A percentile compares a stretch with the other conserved stretches of the same genome.
phyloP scores from a whole-genome alignment of 176 grass and related monocot genomes.

The Zoysia japonica region DNA sequence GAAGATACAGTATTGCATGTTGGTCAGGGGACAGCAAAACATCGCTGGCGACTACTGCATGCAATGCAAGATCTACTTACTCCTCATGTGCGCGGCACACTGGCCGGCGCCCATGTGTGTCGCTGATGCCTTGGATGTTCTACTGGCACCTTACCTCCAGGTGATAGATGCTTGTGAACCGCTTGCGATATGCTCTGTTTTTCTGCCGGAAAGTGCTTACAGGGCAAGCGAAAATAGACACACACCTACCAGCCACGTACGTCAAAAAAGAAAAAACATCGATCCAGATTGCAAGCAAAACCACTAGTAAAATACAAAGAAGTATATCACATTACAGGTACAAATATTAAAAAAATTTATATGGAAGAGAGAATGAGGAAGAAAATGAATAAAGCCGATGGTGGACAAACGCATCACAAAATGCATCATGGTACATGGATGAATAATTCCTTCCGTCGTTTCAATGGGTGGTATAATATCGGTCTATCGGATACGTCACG shows the following conservation, averaged over 20 bases:
- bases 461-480: too few relatives aligned
- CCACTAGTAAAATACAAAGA: background rate
- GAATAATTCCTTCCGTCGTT: too few relatives aligned
- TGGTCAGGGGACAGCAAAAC: constrained; percentile 23
- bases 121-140: constrained; percentile 2
- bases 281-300: constrained; percentile 24
- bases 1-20: background rate
- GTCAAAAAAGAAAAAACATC: background rate
- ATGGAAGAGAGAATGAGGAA: background rate
- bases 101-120: background rate
- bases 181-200: background rate
- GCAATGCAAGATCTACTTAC: constrained; percentile 12
- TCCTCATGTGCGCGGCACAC: background rate
- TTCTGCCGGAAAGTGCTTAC: constrained; percentile 2
- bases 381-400: constrained; percentile 55
- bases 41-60: background rate
- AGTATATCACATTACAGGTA: constrained; percentile 54
- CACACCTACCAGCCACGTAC: background rate
- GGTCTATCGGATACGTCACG: background rate
- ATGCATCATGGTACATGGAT: background rate
- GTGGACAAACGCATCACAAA: constrained; percentile 37
- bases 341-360: background rate
- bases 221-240: background rate
- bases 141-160: background rate
- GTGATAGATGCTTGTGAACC: background rate